Percentiles rank a stretch among this genome's conserved stretches.
phyloP scores from a whole-genome alignment of 345 rosid genomes.

The Punica granatum region DNA sequence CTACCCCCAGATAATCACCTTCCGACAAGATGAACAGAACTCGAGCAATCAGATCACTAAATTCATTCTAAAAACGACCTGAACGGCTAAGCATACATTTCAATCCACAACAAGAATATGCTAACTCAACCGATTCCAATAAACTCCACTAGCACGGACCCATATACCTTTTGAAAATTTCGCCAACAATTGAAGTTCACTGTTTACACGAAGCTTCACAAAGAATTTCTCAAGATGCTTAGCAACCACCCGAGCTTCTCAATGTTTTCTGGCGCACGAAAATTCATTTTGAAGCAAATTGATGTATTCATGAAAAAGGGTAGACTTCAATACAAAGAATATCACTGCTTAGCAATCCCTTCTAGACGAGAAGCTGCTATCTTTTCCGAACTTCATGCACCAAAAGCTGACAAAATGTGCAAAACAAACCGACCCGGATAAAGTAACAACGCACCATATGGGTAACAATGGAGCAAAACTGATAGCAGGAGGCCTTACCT shows the following conservation, averaged over 20 bases:
- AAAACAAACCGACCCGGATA: background rate
- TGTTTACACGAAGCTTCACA: background rate
- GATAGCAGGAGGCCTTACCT: background rate
- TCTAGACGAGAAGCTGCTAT: background rate
- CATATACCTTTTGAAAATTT: background rate
- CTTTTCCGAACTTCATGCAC: background rate
- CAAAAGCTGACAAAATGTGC: background rate
- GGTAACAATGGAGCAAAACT: background rate
- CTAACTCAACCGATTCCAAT: background rate
- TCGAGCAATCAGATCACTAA: background rate
- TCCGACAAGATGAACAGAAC: background rate
- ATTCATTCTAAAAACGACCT: background rate
- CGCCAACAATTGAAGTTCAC: background rate
- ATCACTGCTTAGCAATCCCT: background rate
- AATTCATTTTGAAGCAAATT: background rate
- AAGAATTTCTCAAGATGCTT: background rate
- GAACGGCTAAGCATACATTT: background rate
- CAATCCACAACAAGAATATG: background rate
- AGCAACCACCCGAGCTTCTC: background rate
- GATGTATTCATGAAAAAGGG: background rate
- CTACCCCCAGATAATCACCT: background rate
- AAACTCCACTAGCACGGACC: background rate
- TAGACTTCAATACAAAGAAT: background rate
- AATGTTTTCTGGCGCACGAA: background rate
- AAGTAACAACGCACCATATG: background rate